Evolutionary conservation across 345 rosid genomes (phyloP).

Genomic region (Eucalyptus erythrocorys): DNA sequence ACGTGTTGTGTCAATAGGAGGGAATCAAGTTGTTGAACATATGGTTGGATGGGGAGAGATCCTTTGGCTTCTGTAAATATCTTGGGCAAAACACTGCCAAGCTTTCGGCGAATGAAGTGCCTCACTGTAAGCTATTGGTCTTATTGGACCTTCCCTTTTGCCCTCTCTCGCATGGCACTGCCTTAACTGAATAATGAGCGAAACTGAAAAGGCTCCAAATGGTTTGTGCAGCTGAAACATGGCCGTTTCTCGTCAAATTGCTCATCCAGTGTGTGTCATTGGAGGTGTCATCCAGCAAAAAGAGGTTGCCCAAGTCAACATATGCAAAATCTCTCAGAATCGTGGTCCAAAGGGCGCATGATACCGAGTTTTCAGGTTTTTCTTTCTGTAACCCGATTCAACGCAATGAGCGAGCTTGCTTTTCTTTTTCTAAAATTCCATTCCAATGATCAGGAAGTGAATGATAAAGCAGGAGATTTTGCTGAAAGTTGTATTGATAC

Average conservation of each 20-base stretch:
- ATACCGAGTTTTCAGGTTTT: conserved; percentile 58
- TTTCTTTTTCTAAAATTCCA: not conserved
- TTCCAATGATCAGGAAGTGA: not conserved
- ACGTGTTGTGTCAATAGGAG: conserved; percentile 29
- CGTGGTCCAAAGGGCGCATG: conserved; percentile 63
- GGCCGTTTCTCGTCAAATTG: conserved; percentile 68
- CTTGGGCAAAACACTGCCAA: conserved; percentile 52
- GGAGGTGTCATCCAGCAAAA: conserved; percentile 72
- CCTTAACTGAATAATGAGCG: not conserved
- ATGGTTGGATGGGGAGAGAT: conserved; percentile 72
- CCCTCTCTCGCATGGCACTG: not conserved
- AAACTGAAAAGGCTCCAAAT: not conserved
- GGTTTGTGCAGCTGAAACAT: conserved; percentile 71
- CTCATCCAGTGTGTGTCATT: conserved; percentile 56
- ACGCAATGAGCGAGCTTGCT: not conserved
- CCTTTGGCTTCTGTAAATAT: conserved; percentile 50
- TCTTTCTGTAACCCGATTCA: not conserved
- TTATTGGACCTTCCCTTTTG: not conserved
- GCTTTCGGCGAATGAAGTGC: conserved; percentile 59
- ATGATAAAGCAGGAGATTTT: not conserved
- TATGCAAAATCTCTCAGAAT: conserved; percentile 63
- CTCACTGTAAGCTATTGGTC: conserved; percentile 39
- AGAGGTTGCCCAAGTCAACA: conserved; percentile 46
- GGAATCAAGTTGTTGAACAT: conserved; percentile 72
- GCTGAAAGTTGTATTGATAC: not conserved